Evolutionary conservation across 2,329 filamentous ascomycete species (phyloP), one percentile per base, ranked within the genome.

Genomic region (Pseudogymnoascus destructans): DNA sequence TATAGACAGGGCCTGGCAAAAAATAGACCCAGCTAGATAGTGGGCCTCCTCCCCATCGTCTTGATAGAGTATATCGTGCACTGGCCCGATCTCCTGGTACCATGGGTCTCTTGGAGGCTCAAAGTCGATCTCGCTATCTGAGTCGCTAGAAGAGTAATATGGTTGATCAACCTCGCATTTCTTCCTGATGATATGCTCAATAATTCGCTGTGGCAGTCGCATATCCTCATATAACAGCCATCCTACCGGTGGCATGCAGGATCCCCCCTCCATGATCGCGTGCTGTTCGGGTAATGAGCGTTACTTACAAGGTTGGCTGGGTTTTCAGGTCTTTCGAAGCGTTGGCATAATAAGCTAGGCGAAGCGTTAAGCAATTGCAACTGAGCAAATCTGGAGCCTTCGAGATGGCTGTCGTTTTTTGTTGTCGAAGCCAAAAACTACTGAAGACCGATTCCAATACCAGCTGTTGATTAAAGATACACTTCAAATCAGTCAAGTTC

Each of bases 51-150:
- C 46, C 3, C 30, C 46, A 52, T 52, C 46, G 7, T 52, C 46
- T 30, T 52, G n/a, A 11, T 52, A 52, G 25, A 15, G 17, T 30
- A 52, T 19, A 30, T 52, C 46, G 46, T 52, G 46, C 25, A 52
- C 46, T 52, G 46, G 46, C 46, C 46, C 46, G 46, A 52, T 52
- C 46, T 52, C 46, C 25, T 52, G 46, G 46, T 52, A 52, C 46
- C 46, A 52, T 30, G 46, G 46, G 10, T 52, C 46, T 32, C 46
- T 30, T 52, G 46, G 46, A 30, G 46, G 25, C 25, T 52, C 46
- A 11, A 30, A 9, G 10, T 52, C 46, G 13, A 52, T 10, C 10
- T 52, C 46, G 25, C 25, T 17, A 52, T 32, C 46, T 52, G 25
- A 30, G 25, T 19, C n/a, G 46, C 25, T 27, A 7, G 46, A 52